Percentiles rank a stretch among this genome's conserved stretches.
Evolutionary conservation across 805 yeast genomes (phyloP).

Genomic region (Hanseniaspora thailandica): DNA sequence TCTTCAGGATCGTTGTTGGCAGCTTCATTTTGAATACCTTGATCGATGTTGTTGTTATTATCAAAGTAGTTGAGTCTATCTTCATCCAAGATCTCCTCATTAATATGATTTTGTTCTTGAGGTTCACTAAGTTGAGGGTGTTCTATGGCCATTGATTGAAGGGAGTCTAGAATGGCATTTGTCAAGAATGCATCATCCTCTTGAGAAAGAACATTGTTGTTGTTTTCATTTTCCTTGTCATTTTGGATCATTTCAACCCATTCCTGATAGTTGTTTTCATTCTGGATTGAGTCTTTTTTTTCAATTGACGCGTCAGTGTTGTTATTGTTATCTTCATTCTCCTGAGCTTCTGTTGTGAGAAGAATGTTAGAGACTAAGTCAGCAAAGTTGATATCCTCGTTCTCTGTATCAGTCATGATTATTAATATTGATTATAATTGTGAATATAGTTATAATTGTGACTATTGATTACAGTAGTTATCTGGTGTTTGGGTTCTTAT

Average conservation of each 20-base stretch:
- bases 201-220: slow-evolving; percentile 1
- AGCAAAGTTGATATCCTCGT: slow-evolving; percentile 23
- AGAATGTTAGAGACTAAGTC: slow-evolving; percentile 23
- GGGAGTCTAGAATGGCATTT: slow-evolving; percentile 11
- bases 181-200: slow-evolving; percentile 8
- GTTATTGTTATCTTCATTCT: background rate
- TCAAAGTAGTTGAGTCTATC: background rate
- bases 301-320: background rate
- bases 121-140: background rate
- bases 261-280: background rate
- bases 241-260: background rate
- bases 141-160: slow-evolving; percentile 1
- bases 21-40: background rate
- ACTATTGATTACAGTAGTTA: too few species aligned
- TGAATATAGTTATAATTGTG: background rate
- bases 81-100: background rate
- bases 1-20: background rate
- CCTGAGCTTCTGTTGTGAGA: slow-evolving; percentile 11
- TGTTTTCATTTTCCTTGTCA: background rate
- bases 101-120: background rate
- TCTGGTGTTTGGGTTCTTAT: too few species aligned
- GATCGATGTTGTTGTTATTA: background rate
- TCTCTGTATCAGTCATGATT: slow-evolving; percentile 15
- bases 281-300: slow-evolving; percentile 2
- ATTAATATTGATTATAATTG: background rate